These are phyloP conservation scores for Curvularia spicifera DNA, from an alignment of 2,329 filamentous ascomycete genomes.

Conservation along the genomic window DNA sequence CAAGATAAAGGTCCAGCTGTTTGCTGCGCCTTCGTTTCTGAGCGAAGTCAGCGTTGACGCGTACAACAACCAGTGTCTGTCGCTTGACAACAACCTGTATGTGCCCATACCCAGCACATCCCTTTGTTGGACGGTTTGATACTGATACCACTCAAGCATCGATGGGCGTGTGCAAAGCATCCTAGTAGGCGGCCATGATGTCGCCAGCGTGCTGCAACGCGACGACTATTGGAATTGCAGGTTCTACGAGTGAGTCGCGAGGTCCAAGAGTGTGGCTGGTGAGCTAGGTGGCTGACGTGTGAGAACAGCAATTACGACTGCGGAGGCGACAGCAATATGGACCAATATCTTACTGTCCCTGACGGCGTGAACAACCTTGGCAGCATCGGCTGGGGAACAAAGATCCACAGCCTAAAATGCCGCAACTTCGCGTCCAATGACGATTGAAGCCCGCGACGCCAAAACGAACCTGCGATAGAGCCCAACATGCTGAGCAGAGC, in stretches of 20 bases:
- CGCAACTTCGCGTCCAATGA: slow-evolving; percentile 23
- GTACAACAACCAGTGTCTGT: slow-evolving; percentile 37
- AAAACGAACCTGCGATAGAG: background rate
- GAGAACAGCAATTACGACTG: slow-evolving; percentile 42
- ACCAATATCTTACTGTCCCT: slow-evolving; percentile 31
- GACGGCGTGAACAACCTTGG: slow-evolving; percentile 44
- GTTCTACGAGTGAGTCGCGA: slow-evolving; percentile 42
- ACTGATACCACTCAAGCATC: slow-evolving; percentile 31
- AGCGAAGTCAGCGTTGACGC: slow-evolving; percentile 43
- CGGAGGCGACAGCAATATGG: slow-evolving; percentile 25
- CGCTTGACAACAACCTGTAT: slow-evolving; percentile 45
- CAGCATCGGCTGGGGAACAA: slow-evolving; percentile 37
- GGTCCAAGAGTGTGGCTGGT: background rate
- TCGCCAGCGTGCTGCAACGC: slow-evolving; percentile 31
- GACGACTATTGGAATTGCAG: slow-evolving; percentile 44
- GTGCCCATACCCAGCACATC: slow-evolving; percentile 6
- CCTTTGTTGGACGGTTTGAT: background rate
- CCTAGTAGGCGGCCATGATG: slow-evolving; percentile 41
- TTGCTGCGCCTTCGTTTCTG: slow-evolving; percentile 42
- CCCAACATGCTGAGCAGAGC: background rate
- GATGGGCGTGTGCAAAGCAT: slow-evolving; percentile 43
- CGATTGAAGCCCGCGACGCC: slow-evolving; percentile 10
- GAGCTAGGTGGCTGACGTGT: background rate
- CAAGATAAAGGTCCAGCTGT: slow-evolving; percentile 46
- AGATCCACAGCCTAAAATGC: slow-evolving; percentile 40